Percentiles rank a stretch among this genome's conserved stretches.
Conservation (phyloP, 176 grass and related monocot genomes). For the Pontederia paniculata region DNA sequence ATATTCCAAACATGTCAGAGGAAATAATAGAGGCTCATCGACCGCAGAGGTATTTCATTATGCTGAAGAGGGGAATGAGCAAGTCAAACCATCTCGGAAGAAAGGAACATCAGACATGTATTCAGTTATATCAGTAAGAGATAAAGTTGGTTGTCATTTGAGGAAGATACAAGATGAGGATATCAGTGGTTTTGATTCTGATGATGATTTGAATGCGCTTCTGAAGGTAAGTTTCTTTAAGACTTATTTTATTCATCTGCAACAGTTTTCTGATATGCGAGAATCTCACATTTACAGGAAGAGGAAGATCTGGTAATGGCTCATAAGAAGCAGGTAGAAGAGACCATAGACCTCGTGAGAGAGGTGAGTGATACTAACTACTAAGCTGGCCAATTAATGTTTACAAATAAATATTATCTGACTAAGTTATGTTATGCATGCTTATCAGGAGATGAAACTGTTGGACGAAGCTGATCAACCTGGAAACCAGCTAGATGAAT, state of each 20-base stretch:
- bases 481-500: conserved; percentile 38
- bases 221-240: conserved; percentile 26
- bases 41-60: conserved; percentile 5
- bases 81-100: conserved; percentile 10
- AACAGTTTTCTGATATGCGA: not conserved
- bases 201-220: conserved; percentile 38
- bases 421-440: not conserved
- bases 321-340: conserved; percentile 38
- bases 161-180: conserved; percentile 21
- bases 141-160: conserved; percentile 15
- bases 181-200: conserved; percentile 17
- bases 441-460: conserved; percentile 40
- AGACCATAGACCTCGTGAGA: conserved; percentile 30
- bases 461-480: conserved; percentile 48
- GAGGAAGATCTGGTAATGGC: conserved; percentile 42
- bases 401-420: not conserved
- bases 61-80: conserved; percentile 8
- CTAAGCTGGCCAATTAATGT: not conserved
- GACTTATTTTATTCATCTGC: not conserved
- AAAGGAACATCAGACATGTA: conserved; percentile 6
- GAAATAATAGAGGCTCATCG: conserved; percentile 2
- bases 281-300: conserved; percentile 22
- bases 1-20: conserved; percentile 7
- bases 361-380: conserved; percentile 26
- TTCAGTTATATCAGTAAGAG: conserved; percentile 12